Percentiles rank a stretch among this genome's conserved stretches.
Conservation (phyloP, 495 filamentous ascomycete genomes). For the Talaromyces adpressus region DNA sequence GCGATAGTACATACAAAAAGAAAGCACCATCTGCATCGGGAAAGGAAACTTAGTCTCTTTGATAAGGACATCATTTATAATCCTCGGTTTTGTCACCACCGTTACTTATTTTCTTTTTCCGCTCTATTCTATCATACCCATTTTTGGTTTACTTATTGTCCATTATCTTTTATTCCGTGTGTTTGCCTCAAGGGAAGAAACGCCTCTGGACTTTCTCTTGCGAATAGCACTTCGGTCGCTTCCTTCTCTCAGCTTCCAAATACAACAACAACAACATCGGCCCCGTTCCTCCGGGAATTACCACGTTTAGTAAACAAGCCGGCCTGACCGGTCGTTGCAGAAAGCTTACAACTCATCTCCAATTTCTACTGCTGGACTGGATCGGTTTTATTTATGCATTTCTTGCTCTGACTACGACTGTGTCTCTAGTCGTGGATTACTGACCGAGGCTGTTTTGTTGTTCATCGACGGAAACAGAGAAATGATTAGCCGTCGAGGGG, state of each 20-base stretch:
- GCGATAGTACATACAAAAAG: background rate
- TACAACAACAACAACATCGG: background rate
- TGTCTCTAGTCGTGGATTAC: background rate
- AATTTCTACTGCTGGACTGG: background rate
- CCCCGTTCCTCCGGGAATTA: background rate
- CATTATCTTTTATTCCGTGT: background rate
- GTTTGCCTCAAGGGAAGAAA: background rate
- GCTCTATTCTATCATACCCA: background rate
- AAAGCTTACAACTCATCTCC: background rate
- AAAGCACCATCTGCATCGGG: background rate
- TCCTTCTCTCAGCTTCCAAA: background rate
- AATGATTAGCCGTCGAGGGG: slow-evolving; percentile 46
- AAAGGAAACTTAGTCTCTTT: background rate
- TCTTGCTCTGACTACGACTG: background rate
- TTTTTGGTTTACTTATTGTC: background rate
- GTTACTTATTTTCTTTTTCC: background rate
- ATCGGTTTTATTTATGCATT: background rate
- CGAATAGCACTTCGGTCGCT: background rate
- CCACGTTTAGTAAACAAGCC: background rate
- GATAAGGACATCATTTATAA: background rate
- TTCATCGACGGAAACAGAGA: slow-evolving; percentile 24
- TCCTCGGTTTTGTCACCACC: background rate
- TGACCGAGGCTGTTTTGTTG: background rate
- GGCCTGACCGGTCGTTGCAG: background rate
- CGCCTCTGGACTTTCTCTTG: background rate